These are phyloP conservation scores for Globisporangium solare DNA, from an alignment of 352 stramenopile genomes.

Conservation along the genomic window DNA sequence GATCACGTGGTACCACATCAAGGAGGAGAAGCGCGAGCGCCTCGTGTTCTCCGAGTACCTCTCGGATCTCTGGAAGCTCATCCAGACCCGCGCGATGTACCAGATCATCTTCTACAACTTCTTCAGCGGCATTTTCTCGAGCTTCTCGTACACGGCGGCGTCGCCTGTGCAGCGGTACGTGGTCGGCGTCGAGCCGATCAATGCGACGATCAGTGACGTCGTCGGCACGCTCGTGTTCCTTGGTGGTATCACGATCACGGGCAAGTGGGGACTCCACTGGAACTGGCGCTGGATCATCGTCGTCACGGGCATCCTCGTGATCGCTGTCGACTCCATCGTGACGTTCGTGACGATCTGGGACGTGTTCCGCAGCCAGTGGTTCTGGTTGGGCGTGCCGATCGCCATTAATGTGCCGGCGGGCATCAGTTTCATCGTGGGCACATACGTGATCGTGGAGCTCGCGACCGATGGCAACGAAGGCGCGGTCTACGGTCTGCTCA, in stretches of 20 bases:
- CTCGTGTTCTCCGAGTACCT: constrained; percentile 17
- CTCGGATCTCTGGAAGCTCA: constrained; percentile 15
- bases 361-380: too few species aligned
- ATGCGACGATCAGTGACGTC: constrained; percentile 14
- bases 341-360: constrained; percentile 11
- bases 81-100: constrained; percentile 23
- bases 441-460: too few species aligned
- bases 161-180: constrained; percentile 13
- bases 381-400: too few species aligned
- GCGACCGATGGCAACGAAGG: too few species aligned
- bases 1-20: constrained; percentile 19
- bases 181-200: constrained; percentile 13
- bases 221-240: constrained; percentile 1
- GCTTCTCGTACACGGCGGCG: constrained; percentile 13
- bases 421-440: too few species aligned
- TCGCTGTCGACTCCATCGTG: constrained; percentile 12
- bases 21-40: constrained; percentile 19
- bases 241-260: constrained; percentile 6
- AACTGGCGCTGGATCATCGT: constrained; percentile 18
- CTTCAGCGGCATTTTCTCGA: constrained; percentile 17
- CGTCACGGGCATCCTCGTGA: constrained; percentile 11
- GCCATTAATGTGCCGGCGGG: too few species aligned
- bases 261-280: constrained; percentile 20
- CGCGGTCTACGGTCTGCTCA: constrained; percentile 19
- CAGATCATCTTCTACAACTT: constrained; percentile 29